Evolutionary conservation across 2,329 filamentous ascomycete species (phyloP).

Genomic region (Alternaria tenuissima): DNA sequence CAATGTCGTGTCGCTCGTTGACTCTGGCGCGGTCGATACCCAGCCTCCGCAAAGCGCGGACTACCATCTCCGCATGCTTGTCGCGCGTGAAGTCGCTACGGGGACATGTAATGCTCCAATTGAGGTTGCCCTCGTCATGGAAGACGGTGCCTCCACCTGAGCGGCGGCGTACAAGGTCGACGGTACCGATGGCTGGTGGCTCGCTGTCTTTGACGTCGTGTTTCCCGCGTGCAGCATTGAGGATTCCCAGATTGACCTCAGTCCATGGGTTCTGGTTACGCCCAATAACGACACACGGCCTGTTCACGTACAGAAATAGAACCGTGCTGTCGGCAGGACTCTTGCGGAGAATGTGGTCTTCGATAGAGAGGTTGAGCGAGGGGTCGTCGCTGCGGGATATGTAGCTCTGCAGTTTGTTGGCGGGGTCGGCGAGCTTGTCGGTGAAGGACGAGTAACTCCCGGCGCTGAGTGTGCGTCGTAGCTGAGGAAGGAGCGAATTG

Average conservation of each 20-base stretch:
- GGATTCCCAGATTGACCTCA: slow-evolving; percentile 77
- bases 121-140: slow-evolving; percentile 91
- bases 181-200: slow-evolving; percentile 52
- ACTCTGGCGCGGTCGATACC: slow-evolving; percentile 71
- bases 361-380: slow-evolving; percentile 90
- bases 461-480: not conserved
- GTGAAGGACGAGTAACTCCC: slow-evolving; percentile 37
- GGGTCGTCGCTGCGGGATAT: slow-evolving; percentile 70
- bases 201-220: slow-evolving; percentile 39
- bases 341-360: slow-evolving; percentile 85
- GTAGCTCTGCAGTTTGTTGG: slow-evolving; percentile 56
- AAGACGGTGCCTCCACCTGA: slow-evolving; percentile 94
- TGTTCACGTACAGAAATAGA: slow-evolving; percentile 88
- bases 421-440: slow-evolving; percentile 39
- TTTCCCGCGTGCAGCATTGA: slow-evolving; percentile 56
- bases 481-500: not conserved
- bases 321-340: slow-evolving; percentile 76
- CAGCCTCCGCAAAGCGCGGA: slow-evolving; percentile 74
- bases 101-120: slow-evolving; percentile 91
- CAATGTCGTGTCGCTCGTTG: slow-evolving; percentile 93
- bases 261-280: slow-evolving; percentile 98
- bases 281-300: slow-evolving; percentile 87
- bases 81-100: slow-evolving; percentile 79
- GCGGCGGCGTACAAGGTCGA: slow-evolving; percentile 79
- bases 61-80: slow-evolving; percentile 91